Percentiles rank a stretch among this genome's conserved stretches.
These are phyloP conservation scores for Syzygium malaccense DNA, from an alignment of 441 rosid genomes.

Conservation along the genomic window DNA sequence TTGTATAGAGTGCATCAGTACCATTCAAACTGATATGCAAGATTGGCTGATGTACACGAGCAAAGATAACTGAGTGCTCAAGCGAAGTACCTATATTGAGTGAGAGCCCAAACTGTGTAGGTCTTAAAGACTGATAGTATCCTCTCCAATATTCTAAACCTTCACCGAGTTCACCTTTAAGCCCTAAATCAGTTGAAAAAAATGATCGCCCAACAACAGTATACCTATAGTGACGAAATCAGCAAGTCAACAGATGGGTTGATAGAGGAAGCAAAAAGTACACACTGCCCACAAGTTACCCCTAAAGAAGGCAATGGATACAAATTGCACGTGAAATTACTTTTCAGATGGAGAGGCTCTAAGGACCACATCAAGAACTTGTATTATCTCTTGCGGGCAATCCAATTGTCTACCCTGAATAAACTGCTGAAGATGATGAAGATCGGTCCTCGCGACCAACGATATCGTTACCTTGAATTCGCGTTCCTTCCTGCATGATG, in stretches of 20 bases:
- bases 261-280: background rate
- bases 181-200: conserved; percentile 25
- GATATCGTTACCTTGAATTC: conserved; percentile 47
- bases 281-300: background rate
- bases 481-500: conserved; percentile 32
- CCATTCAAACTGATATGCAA: background rate
- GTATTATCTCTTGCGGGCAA: conserved; percentile 50
- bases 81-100: conserved; percentile 50
- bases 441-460: conserved; percentile 29
- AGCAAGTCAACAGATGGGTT: background rate
- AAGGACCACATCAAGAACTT: conserved; percentile 58
- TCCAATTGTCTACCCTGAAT: conserved; percentile 25
- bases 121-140: conserved; percentile 60
- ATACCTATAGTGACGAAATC: conserved; percentile 21
- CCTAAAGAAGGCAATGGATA: background rate
- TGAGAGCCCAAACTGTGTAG: conserved; percentile 72
- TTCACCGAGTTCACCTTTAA: conserved; percentile 34
- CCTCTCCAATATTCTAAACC: conserved; percentile 65
- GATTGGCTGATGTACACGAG: background rate
- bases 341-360: conserved; percentile 27
- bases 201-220: conserved; percentile 57
- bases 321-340: conserved; percentile 10
- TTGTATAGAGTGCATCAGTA: background rate
- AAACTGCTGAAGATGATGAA: conserved; percentile 29
- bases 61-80: background rate